These are phyloP conservation scores for Populus deltoides DNA, from an alignment of 345 rosid species.

Conservation along the genomic window DNA sequence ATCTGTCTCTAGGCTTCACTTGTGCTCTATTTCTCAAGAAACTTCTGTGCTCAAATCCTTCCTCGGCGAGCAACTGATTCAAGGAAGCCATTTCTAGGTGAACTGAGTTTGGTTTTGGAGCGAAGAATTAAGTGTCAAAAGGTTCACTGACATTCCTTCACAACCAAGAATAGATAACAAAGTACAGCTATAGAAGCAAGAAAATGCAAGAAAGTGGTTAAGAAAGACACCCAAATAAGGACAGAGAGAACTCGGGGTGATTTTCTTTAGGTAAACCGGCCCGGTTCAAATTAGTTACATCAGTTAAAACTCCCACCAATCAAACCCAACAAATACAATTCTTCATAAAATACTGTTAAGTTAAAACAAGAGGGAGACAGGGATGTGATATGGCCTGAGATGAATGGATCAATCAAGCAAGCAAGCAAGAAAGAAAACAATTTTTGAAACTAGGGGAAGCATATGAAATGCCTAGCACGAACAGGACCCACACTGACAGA, in stretches of 20 bases:
- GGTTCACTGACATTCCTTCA: conserved; percentile 26
- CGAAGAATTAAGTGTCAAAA: conserved; percentile 5
- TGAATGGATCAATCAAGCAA: not conserved
- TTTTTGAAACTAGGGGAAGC: not conserved
- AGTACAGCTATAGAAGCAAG: conserved; percentile 12
- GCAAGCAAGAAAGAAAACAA: not conserved
- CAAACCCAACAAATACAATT: not conserved
- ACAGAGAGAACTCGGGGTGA: conserved; percentile 14
- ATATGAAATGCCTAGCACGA: not conserved
- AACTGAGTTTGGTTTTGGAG: conserved; percentile 3
- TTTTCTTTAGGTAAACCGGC: not conserved
- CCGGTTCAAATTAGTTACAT: conserved; percentile 4
- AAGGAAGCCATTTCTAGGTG: conserved; percentile 37
- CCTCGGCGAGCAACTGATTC: conserved; percentile 42
- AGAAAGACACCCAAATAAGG: conserved; percentile 10
- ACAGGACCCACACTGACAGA: not conserved
- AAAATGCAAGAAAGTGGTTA: not conserved
- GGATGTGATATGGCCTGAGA: not conserved
- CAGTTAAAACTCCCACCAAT: conserved; percentile 2
- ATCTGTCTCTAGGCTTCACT: conserved; percentile 14
- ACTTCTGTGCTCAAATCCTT: conserved; percentile 33
- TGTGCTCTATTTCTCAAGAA: conserved; percentile 5
- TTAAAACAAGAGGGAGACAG: not conserved
- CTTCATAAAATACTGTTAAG: not conserved
- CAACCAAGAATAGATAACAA: conserved; percentile 10